Evolutionary conservation across 2,329 filamentous ascomycete genomes (phyloP).

Genomic region (Alternaria arbusti): DNA sequence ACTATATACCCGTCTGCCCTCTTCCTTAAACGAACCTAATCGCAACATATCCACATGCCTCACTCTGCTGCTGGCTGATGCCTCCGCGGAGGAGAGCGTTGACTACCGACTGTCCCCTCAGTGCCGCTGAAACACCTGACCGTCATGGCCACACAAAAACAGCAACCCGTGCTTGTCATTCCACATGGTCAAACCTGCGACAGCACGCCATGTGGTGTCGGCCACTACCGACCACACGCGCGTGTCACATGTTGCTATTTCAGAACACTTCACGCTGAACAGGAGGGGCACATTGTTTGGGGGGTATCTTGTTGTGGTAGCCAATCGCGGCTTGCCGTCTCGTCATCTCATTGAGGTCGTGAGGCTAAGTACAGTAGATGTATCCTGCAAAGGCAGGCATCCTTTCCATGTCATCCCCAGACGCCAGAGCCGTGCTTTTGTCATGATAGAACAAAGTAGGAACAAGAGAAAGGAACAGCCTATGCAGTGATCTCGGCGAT

Average conservation of each 20-base stretch:
- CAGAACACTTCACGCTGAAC: neutral
- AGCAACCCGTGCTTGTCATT: neutral
- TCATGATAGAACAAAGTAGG: slow-evolving; percentile 33
- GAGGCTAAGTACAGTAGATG: slow-evolving; percentile 37
- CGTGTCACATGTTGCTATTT: slow-evolving; percentile 2
- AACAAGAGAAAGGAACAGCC: slow-evolving; percentile 22
- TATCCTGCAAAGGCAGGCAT: slow-evolving; percentile 35
- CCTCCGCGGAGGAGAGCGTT: slow-evolving; percentile 17
- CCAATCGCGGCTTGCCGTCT: slow-evolving; percentile 34
- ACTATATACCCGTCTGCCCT: neutral
- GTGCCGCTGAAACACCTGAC: slow-evolving; percentile 7
- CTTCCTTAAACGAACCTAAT: neutral
- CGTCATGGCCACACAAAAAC: neutral
- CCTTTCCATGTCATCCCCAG: slow-evolving; percentile 41
- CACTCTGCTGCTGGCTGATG: slow-evolving; percentile 11
- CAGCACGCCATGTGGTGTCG: slow-evolving; percentile 1
- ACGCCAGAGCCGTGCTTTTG: slow-evolving; percentile 47
- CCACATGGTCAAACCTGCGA: neutral
- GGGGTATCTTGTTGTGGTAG: slow-evolving; percentile 23
- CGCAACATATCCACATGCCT: neutral
- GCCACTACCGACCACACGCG: neutral
- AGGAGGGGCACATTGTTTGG: neutral
- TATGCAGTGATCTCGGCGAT: slow-evolving; percentile 77
- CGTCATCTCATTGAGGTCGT: slow-evolving; percentile 40
- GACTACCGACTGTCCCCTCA: slow-evolving; percentile 4